phyloP scores from a whole-genome alignment of 345 rosid genomes.

The Eucalyptus albens region DNA sequence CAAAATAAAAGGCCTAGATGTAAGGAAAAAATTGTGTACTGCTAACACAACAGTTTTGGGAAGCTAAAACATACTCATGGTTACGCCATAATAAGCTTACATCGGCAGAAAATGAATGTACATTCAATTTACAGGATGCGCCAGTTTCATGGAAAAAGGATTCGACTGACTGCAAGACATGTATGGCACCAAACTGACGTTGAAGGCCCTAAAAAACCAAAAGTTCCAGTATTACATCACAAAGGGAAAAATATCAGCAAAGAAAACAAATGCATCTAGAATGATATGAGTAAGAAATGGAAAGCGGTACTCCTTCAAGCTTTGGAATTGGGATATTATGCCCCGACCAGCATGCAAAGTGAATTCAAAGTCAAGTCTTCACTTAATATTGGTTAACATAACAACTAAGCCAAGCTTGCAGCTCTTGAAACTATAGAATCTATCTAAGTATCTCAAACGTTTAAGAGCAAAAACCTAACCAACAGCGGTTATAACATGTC shows the following conservation, averaged over 20 bases:
- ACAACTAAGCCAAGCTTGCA: background rate
- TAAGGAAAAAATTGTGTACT: background rate
- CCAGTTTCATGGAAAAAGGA: conserved; percentile 42
- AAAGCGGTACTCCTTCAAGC: background rate
- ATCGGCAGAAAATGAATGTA: conserved; percentile 43
- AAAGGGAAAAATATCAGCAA: background rate
- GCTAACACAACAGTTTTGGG: background rate
- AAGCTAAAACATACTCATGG: background rate
- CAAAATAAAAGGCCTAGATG: background rate
- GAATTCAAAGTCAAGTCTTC: background rate
- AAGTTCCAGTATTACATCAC: background rate
- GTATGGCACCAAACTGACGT: conserved; percentile 55
- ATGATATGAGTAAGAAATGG: background rate
- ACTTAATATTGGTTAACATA: background rate
- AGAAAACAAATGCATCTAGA: background rate
- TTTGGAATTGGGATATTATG: background rate
- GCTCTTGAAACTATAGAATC: background rate
- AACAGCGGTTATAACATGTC: background rate
- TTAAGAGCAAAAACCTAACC: background rate
- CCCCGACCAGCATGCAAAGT: background rate
- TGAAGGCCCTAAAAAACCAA: conserved; percentile 38
- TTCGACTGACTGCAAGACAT: conserved; percentile 58
- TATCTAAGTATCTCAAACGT: background rate
- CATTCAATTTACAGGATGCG: conserved; percentile 56
- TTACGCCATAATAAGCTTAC: conserved; percentile 25